Evolutionary conservation across 2,329 filamentous ascomycete genomes (phyloP).

Genomic region (Pestalotiopsis sp.): DNA sequence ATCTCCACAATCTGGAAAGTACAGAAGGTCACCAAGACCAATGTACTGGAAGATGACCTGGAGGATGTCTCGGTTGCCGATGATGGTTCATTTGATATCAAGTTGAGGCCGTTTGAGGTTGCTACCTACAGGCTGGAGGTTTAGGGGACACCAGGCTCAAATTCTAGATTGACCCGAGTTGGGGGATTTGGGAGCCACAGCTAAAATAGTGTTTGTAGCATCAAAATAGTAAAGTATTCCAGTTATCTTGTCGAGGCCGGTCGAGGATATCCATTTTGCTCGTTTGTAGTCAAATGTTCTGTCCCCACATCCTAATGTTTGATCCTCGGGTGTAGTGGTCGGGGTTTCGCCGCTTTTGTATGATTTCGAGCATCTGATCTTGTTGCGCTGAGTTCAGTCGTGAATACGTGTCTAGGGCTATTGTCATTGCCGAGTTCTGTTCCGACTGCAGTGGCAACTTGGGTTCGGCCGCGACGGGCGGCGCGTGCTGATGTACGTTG

Average conservation of each 20-base stretch:
- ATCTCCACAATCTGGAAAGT: slow-evolving; percentile 72
- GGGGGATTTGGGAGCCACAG: neutral
- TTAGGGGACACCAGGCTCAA: slow-evolving; percentile 20
- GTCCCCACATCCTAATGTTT: no score
- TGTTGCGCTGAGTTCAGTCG: slow-evolving; percentile 5
- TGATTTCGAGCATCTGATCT: neutral
- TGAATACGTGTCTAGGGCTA: neutral
- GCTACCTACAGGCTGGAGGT: slow-evolving; percentile 72
- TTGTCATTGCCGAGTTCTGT: neutral
- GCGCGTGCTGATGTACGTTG: neutral
- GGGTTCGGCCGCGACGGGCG: neutral
- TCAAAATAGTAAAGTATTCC: neutral
- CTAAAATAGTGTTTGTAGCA: neutral
- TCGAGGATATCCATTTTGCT: no score
- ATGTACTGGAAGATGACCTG: slow-evolving; percentile 85
- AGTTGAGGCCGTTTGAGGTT: slow-evolving; percentile 81
- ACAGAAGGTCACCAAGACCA: slow-evolving; percentile 79
- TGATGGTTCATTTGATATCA: slow-evolving; percentile 59
- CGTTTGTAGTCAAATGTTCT: no score
- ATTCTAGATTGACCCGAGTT: neutral
- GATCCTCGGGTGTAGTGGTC: no score
- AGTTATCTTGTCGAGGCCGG: neutral
- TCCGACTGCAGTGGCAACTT: neutral
- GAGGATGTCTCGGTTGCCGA: slow-evolving; percentile 61
- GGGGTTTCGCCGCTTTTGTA: neutral